phyloP scores from a whole-genome alignment of 768 basidiomycete genomes.

The Rhizopogon rudus region DNA sequence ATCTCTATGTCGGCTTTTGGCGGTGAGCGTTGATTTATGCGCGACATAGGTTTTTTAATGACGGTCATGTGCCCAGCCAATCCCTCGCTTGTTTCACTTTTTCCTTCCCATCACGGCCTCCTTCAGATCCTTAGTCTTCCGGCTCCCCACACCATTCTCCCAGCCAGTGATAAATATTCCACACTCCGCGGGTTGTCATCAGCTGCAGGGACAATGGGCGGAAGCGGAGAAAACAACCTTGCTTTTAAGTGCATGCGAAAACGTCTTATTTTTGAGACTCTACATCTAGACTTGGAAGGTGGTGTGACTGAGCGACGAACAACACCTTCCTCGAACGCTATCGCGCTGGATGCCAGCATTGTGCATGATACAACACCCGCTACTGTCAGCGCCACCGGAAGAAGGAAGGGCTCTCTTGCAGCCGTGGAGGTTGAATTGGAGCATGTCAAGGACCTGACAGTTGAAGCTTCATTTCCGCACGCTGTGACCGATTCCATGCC shows the following conservation, averaged over 20 bases:
- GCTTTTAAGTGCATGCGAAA: constrained; percentile 92
- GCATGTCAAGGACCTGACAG: constrained; percentile 11
- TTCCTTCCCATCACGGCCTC: constrained; percentile 85
- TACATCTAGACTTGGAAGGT: constrained; percentile 86
- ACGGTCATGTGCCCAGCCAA: constrained; percentile 45
- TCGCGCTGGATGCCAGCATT: constrained; percentile 12
- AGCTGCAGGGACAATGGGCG: constrained; percentile 43
- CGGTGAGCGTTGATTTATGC: constrained; percentile 41
- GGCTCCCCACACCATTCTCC: constrained; percentile 61
- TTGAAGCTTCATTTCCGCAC: constrained; percentile 5
- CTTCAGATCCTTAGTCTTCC: constrained; percentile 77
- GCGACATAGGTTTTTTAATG: constrained; percentile 3
- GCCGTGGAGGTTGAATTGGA: constrained; percentile 44
- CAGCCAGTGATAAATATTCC: constrained; percentile 82
- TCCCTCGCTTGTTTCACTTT: constrained; percentile 66
- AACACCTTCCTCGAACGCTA: constrained; percentile 34
- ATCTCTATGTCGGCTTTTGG: constrained; percentile 76
- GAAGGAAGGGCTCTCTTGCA: constrained; percentile 22
- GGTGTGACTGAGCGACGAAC: constrained; percentile 76
- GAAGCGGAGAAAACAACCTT: constrained; percentile 92
- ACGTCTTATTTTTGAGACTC: constrained; percentile 83
- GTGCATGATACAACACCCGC: constrained; percentile 7
- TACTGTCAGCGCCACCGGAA: constrained; percentile 3
- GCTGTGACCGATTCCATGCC: constrained; percentile 7
- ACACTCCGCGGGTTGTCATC: constrained; percentile 74